Base-by-base conservation (phyloP, 2,329 filamentous ascomycete genomes). In the Trichoderma sp. region DNA sequence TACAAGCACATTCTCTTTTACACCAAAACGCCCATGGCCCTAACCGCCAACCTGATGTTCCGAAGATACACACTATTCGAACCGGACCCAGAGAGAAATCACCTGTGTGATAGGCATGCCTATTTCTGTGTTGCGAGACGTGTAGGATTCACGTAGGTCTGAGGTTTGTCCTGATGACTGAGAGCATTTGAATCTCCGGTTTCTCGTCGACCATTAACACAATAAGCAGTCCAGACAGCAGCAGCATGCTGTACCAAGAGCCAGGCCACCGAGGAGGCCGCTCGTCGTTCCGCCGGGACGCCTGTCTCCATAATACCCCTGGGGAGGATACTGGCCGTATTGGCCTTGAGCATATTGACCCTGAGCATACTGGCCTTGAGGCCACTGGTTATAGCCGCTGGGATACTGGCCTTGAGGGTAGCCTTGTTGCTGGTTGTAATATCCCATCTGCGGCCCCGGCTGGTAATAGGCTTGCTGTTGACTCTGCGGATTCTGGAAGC, bases 161-260 rank as follows among this genome's bases (percentile, higher is more conserved):
- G 15, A n/a, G 10, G 4, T 24, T 19, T 9, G 45, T 6, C 1
- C 19, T 24, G 5, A 17, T 21, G 4, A 6, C 41, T 3, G 14
- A 7, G 57, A 9, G 17, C n/a, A 28, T 21, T 39, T 44, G 24
- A 12, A 39, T 12, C 12, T 10, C 12, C 1, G 14, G 3, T 19
- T 26, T n/a, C 10, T 19, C 9, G 5, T 15, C 3, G 1, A 26
- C 19, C 2, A 47, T 55, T 21, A 61, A 74, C 81, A 87, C 71
- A 85, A 85, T n/a, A 86, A 72, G 51, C 78, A 76, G 68, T 87
- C 84, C 71, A 87, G 72, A 71, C 84, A 87, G 75, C 84, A 87
- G 72, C 84, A 87, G 73, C 83, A 86, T 1, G 84, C 84, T 66
- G 84, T 71, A 68, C 78, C 78, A 17, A 82, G 84, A 17, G 85